Conservation (phyloP, 2,329 filamentous ascomycete species). For the Cladobotryum mycophilum region DNA sequence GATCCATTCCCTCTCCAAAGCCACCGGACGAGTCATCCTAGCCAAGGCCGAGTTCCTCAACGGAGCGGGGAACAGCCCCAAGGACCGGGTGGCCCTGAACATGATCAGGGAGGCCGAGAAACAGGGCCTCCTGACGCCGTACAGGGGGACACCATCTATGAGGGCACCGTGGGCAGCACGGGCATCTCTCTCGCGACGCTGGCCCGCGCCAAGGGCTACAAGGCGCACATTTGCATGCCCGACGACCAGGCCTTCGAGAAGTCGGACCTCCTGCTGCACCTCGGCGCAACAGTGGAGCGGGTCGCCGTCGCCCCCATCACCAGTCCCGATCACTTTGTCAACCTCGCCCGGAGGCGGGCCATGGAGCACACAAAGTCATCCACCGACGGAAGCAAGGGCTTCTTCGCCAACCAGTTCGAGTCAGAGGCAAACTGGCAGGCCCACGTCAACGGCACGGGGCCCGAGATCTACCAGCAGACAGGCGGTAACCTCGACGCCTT, state of each 20-base stretch:
- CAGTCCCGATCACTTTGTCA: constrained; percentile 91
- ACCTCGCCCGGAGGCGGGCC: constrained; percentile 74
- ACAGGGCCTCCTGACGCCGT: constrained; percentile 65
- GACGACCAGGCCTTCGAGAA: constrained; percentile 87
- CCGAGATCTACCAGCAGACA: constrained; percentile 80
- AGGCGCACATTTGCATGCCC: constrained; percentile 95
- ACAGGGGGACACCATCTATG: constrained; percentile 93
- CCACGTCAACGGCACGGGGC: constrained; percentile 76
- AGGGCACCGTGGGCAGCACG: constrained; percentile 93
- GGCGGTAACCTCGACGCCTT: constrained; percentile 74
- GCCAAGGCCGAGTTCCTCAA: constrained; percentile 97
- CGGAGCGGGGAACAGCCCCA: constrained; percentile 86
- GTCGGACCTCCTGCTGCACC: constrained; percentile 76
- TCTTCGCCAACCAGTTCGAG: constrained; percentile 97
- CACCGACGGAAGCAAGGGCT: constrained; percentile 62
- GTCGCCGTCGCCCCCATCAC: constrained; percentile 89
- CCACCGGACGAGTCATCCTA: constrained; percentile 81
- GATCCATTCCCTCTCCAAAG: constrained; percentile 78
- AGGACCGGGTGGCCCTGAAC: constrained; percentile 86
- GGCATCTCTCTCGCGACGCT: constrained; percentile 91
- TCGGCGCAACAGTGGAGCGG: constrained; percentile 88
- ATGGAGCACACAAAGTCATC: constrained; percentile 59
- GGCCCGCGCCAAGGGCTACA: constrained; percentile 81
- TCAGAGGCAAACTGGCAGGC: constrained; percentile 82
- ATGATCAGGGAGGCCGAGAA: constrained; percentile 83